Evolutionary conservation across 805 yeast species (phyloP).

Genomic region (Kodamaea hsintzibuensis): DNA sequence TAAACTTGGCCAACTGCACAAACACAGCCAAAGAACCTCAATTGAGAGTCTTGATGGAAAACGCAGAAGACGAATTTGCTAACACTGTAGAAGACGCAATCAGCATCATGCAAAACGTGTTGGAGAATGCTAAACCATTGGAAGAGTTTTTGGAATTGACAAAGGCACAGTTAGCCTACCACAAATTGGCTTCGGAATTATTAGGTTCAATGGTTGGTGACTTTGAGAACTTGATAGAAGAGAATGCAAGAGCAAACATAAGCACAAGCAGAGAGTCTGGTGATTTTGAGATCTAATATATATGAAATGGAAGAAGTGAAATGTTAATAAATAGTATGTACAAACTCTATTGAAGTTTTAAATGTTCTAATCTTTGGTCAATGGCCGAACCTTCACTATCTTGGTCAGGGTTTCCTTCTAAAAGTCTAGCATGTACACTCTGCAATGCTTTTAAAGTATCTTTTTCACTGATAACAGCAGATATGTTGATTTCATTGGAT

Average conservation of each 20-base stretch:
- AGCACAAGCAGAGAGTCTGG: constrained; percentile 29
- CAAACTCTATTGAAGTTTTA: constrained; percentile 17
- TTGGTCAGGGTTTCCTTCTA: constrained; percentile 44
- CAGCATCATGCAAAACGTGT: constrained; percentile 75
- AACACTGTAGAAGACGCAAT: constrained; percentile 89
- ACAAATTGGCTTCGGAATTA: constrained; percentile 69
- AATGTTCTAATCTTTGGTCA: constrained; percentile 32
- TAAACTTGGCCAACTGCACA: constrained; percentile 38
- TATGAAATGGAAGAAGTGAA: not conserved
- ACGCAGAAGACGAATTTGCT: constrained; percentile 86
- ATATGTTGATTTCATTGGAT: constrained; percentile 95
- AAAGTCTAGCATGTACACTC: constrained; percentile 76
- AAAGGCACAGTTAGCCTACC: constrained; percentile 79
- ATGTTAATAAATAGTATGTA: not conserved
- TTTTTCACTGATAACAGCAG: constrained; percentile 85
- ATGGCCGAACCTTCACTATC: constrained; percentile 26
- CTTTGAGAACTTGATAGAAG: constrained; percentile 60
- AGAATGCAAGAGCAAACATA: constrained; percentile 26
- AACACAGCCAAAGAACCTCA: constrained; percentile 63
- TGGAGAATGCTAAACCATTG: constrained; percentile 68
- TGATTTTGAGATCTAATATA: constrained; percentile 26
- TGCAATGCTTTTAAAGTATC: constrained; percentile 85
- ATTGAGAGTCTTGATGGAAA: constrained; percentile 73
- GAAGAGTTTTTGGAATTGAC: constrained; percentile 67
- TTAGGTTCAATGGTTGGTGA: constrained; percentile 65